Percentiles rank a stretch among this genome's conserved stretches.
These are phyloP conservation scores for Myxozyma kluyveri DNA, from an alignment of 805 yeast genomes.

Conservation along the genomic window DNA sequence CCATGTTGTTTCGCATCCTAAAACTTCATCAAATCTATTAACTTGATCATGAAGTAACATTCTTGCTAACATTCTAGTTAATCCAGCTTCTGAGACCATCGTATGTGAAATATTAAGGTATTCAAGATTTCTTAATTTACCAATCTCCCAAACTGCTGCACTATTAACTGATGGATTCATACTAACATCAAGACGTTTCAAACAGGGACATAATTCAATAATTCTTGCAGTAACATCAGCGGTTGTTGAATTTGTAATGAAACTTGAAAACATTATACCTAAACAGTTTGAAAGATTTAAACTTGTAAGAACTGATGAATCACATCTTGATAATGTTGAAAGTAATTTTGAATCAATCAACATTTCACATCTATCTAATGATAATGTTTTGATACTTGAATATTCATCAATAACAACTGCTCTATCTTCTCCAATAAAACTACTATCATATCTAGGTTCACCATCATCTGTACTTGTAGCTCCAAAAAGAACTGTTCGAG, in stretches of 20 bases:
- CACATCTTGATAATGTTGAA: slow-evolving; percentile 10
- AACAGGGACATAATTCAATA: slow-evolving; percentile 7
- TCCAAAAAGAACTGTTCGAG: slow-evolving; percentile 9
- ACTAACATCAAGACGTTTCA: slow-evolving; percentile 7
- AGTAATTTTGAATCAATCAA: slow-evolving; percentile 10
- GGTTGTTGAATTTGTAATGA: neutral
- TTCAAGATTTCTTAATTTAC: slow-evolving; percentile 3
- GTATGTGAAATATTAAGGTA: slow-evolving; percentile 12
- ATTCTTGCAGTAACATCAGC: slow-evolving; percentile 6
- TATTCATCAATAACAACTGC: slow-evolving; percentile 11
- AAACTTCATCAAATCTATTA: too few species aligned
- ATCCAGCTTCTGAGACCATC: slow-evolving; percentile 2
- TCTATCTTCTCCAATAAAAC: slow-evolving; percentile 5
- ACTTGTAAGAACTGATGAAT: slow-evolving; percentile 3
- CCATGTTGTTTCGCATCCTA: neutral
- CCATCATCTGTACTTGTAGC: slow-evolving; percentile 1
- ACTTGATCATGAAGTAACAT: too few species aligned
- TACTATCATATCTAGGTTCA: slow-evolving; percentile 13
- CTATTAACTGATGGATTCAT: slow-evolving; percentile 8
- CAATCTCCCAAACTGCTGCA: slow-evolving; percentile 2
- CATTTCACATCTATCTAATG: slow-evolving; percentile 11
- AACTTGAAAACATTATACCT: slow-evolving; percentile 8
- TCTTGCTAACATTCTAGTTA: neutral
- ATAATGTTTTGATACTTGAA: neutral
- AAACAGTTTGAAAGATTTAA: slow-evolving; percentile 8